Evolutionary conservation across 306 rosid genomes (phyloP).

Genomic region (Cucurbita pepo): DNA sequence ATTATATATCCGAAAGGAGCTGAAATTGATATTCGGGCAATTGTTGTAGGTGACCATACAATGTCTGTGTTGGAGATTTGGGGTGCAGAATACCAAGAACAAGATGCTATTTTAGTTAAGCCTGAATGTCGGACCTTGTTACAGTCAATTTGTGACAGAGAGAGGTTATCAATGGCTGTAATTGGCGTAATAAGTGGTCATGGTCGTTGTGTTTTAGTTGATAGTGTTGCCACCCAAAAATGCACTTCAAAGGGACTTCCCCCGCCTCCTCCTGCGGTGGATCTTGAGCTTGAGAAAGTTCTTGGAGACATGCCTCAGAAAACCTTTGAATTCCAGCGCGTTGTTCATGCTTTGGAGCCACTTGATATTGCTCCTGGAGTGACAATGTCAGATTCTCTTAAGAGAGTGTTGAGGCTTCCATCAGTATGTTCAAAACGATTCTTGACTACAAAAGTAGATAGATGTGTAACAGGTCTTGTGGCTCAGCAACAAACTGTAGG

Average conservation of each 20-base stretch:
- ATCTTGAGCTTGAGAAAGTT: conserved; percentile 79
- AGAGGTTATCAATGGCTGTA: conserved; percentile 84
- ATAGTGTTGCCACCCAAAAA: conserved; percentile 39
- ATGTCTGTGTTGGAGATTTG: background rate
- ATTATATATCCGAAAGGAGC: conserved; percentile 39
- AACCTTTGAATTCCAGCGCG: conserved; percentile 43
- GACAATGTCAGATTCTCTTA: conserved; percentile 46
- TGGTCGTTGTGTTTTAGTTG: conserved; percentile 62
- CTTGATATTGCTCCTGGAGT: conserved; percentile 67
- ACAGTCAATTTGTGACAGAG: conserved; percentile 61
- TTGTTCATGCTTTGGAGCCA: conserved; percentile 38
- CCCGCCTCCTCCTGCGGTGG: conserved; percentile 61
- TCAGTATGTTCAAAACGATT: conserved; percentile 73
- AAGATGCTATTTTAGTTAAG: conserved; percentile 10
- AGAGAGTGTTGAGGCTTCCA: conserved; percentile 69
- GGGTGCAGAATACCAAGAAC: background rate
- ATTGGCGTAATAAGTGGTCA: conserved; percentile 65
- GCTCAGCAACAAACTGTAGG: conserved; percentile 94
- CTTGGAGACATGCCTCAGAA: conserved; percentile 93
- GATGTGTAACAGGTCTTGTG: conserved; percentile 80
- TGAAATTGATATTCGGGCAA: background rate
- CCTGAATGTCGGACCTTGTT: conserved; percentile 36
- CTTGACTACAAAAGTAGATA: conserved; percentile 63
- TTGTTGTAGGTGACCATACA: conserved; percentile 39
- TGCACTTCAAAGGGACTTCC: conserved; percentile 38